Evolutionary conservation across 2,329 filamentous ascomycete species (phyloP).

Genomic region (Didymella exigua): DNA sequence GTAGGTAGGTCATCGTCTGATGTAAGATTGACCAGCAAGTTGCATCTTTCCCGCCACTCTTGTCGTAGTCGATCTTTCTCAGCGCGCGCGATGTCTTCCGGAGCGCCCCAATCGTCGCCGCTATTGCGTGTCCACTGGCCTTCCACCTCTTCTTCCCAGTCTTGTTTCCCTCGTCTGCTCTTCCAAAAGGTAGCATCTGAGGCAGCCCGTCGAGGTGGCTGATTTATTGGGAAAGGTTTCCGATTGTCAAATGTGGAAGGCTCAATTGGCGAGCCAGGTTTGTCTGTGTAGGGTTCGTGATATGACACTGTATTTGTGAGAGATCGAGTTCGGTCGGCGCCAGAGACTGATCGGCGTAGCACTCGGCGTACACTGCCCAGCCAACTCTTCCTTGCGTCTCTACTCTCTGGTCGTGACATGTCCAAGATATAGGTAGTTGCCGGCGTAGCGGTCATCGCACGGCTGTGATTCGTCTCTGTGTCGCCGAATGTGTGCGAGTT

Average conservation of each 20-base stretch:
- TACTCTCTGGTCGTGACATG: slow-evolving; percentile 18
- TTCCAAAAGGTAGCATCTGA: slow-evolving; percentile 53
- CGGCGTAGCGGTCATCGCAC: slow-evolving; percentile 32
- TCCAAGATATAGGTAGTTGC: slow-evolving; percentile 36
- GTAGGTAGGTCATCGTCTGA: slow-evolving; percentile 35
- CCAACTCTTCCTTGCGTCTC: slow-evolving; percentile 44
- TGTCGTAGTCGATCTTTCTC: slow-evolving; percentile 41
- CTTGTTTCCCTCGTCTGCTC: slow-evolving; percentile 50
- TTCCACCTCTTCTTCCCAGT: slow-evolving; percentile 48
- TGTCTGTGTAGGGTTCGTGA: slow-evolving; percentile 39
- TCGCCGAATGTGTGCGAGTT: slow-evolving; percentile 30
- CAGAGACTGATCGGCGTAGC: slow-evolving; percentile 37
- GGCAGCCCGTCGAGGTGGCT: slow-evolving; percentile 50
- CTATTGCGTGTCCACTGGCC: slow-evolving; percentile 39
- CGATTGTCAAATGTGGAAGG: slow-evolving; percentile 15
- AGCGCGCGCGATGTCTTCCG: slow-evolving; percentile 40
- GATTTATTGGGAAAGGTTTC: slow-evolving; percentile 29
- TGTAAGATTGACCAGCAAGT: slow-evolving; percentile 36
- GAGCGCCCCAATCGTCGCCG: slow-evolving; percentile 46
- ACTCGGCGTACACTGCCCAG: slow-evolving; percentile 47
- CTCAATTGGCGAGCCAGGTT: slow-evolving; percentile 24
- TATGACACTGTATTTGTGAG: slow-evolving; percentile 31
- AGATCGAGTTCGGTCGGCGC: slow-evolving; percentile 36
- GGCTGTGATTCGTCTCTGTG: slow-evolving; percentile 32
- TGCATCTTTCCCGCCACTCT: slow-evolving; percentile 39